Percentiles rank a stretch among this genome's conserved stretches.
Evolutionary conservation across 306 rosid genomes (phyloP).

Genomic region (Glycine latifolia): DNA sequence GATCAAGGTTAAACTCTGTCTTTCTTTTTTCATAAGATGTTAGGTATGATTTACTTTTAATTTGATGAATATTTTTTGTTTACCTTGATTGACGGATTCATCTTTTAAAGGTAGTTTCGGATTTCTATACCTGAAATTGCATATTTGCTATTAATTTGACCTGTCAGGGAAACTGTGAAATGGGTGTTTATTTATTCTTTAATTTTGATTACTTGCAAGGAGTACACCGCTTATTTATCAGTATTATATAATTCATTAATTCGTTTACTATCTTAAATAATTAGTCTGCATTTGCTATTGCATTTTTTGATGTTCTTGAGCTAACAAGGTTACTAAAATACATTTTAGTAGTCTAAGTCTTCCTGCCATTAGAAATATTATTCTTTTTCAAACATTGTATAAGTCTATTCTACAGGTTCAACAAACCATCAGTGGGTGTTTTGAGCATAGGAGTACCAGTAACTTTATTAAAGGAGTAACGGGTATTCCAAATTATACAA

Average conservation of each 20-base stretch:
- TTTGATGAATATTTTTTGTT: not conserved
- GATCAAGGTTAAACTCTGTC: not conserved
- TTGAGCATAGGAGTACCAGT: too few species aligned
- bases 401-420: too few species aligned
- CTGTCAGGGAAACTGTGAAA: not conserved
- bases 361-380: not conserved
- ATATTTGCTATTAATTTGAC: not conserved
- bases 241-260: too few species aligned
- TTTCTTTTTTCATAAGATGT: not conserved
- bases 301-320: not conserved
- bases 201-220: too few species aligned
- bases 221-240: too few species aligned
- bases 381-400: too few species aligned
- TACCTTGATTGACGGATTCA: not conserved
- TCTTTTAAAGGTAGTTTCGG: not conserved
- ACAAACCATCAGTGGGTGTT: too few species aligned
- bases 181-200: not conserved
- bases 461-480: too few species aligned
- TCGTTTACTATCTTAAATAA: too few species aligned
- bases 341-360: too few species aligned
- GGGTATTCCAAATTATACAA: too few species aligned
- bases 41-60: not conserved
- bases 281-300: not conserved
- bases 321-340: not conserved
- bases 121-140: not conserved